Conservation (phyloP, 306 rosid genomes). For the Datisca glomerata region DNA sequence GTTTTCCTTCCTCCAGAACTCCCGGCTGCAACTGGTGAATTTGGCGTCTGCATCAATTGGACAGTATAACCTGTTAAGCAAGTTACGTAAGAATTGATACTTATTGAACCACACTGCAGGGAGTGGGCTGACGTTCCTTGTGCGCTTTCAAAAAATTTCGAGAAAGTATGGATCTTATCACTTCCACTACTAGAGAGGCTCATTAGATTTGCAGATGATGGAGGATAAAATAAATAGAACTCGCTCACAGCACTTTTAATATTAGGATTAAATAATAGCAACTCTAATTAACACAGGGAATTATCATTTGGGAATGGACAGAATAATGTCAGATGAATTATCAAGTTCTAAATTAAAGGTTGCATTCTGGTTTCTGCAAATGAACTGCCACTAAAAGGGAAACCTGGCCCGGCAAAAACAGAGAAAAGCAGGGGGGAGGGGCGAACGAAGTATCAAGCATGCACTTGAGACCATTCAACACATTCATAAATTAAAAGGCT, state of each 20-base stretch:
- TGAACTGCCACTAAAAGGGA: no score
- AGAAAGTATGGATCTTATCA: no score
- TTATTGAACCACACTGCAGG: neutral
- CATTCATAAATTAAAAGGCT: no score
- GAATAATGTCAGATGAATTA: neutral
- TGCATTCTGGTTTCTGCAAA: no score
- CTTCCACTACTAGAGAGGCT: no score
- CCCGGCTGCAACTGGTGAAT: constrained; percentile 71
- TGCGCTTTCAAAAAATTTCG: no score
- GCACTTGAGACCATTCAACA: no score
- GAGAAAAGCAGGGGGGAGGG: no score
- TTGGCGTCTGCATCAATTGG: constrained; percentile 73
- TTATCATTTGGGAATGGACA: constrained; percentile 8
- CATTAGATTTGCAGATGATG: neutral
- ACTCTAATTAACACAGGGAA: neutral
- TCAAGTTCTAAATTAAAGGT: neutral
- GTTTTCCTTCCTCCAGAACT: constrained; percentile 72
- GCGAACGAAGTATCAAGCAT: no score
- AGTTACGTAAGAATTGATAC: neutral
- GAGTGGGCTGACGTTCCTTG: no score
- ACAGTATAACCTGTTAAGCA: constrained; percentile 12
- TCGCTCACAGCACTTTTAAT: neutral
- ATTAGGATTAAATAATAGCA: neutral
- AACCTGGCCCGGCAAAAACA: no score
- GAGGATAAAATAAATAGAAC: neutral